phyloP scores from a whole-genome alignment of 2,329 filamentous ascomycete genomes.

The Acarospora socialis region DNA sequence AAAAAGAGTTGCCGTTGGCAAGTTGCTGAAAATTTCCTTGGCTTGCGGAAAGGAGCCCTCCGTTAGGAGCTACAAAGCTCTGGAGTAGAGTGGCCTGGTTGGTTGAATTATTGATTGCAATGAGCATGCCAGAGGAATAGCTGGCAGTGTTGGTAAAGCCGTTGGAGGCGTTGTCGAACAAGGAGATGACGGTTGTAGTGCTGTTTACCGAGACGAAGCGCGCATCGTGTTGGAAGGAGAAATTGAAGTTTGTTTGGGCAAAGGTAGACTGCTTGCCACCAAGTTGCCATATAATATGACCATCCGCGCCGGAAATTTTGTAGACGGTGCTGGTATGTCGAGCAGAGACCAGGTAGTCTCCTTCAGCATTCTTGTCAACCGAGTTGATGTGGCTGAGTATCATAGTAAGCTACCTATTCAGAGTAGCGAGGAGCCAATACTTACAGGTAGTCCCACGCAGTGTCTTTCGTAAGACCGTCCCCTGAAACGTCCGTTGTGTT shows the following conservation, averaged over 20 bases:
- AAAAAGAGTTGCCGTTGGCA: constrained; percentile 30
- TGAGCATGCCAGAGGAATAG: constrained; percentile 31
- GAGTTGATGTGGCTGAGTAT: constrained; percentile 44
- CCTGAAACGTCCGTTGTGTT: constrained; percentile 1
- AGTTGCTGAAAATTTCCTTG: constrained; percentile 31
- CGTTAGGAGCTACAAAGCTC: constrained; percentile 26
- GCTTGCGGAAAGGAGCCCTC: constrained; percentile 22
- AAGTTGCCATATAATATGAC: constrained; percentile 39
- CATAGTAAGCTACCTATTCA: no score
- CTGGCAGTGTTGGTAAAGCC: constrained; percentile 12
- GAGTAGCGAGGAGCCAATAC: no score
- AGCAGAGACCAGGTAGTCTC: constrained; percentile 41
- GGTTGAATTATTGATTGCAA: constrained; percentile 25
- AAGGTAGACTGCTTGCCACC: constrained; percentile 37
- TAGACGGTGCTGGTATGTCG: constrained; percentile 35
- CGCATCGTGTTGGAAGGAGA: constrained; percentile 40
- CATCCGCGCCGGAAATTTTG: constrained; percentile 33
- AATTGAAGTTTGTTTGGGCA: constrained; percentile 25
- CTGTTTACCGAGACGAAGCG: constrained; percentile 22
- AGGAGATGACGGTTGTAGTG: constrained; percentile 16
- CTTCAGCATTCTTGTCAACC: constrained; percentile 35
- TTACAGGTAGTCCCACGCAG: no score
- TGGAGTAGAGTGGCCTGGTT: constrained; percentile 31
- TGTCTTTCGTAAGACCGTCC: no score
- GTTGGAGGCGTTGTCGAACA: constrained; percentile 27